phyloP scores from a whole-genome alignment of 2,329 filamentous ascomycete genomes.

The Ophiostoma australiae region DNA sequence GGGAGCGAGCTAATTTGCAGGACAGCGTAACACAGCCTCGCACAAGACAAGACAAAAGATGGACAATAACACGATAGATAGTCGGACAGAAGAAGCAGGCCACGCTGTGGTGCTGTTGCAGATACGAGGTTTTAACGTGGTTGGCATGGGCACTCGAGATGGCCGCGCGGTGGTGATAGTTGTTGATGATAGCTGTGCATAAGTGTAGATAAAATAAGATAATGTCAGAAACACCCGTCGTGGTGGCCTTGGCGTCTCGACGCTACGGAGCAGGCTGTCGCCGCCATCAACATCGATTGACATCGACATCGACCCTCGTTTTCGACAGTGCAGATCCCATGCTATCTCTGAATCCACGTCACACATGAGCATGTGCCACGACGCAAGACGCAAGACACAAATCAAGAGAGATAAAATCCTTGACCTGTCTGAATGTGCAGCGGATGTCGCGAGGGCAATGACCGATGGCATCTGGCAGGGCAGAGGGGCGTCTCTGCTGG shows the following conservation, averaged over 20 bases:
- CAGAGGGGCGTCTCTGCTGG: neutral
- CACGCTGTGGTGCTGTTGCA: constrained; percentile 11
- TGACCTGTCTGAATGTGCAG: neutral
- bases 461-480: neutral
- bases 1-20: neutral
- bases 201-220: neutral
- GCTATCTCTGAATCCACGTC: neutral
- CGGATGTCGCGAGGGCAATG: neutral
- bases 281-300: neutral
- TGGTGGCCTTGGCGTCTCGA: neutral
- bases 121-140: constrained; percentile 2
- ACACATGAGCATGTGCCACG: neutral
- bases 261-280: neutral
- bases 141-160: neutral
- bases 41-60: neutral
- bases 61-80: no score
- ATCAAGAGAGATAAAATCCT: no score
- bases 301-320: neutral
- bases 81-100: neutral
- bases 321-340: neutral
- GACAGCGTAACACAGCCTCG: neutral
- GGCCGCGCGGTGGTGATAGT: no score
- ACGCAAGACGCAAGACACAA: neutral
- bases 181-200: no score
- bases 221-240: neutral